A percentile compares a stretch with the other conserved stretches of the same genome.
Evolutionary conservation across 1,284 basidiomycete genomes (phyloP).

Genomic region (Grifola frondosa): DNA sequence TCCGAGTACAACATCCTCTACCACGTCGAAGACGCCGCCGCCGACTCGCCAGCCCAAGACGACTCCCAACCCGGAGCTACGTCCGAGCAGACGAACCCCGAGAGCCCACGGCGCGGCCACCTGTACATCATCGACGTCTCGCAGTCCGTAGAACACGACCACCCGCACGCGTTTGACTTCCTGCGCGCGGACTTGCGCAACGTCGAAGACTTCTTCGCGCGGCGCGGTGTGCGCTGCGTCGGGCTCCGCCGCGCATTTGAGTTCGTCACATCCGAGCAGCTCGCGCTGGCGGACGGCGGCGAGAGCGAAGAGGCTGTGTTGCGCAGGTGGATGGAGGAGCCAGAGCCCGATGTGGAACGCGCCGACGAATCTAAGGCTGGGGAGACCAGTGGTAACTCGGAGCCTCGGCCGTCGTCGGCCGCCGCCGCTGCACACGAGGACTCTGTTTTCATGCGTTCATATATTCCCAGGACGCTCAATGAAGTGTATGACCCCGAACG

Average conservation of each 20-base stretch:
- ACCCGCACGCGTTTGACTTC: constrained; percentile 95
- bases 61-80: neutral
- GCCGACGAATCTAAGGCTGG: constrained; percentile 24
- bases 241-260: constrained; percentile 87
- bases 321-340: constrained; percentile 50
- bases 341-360: constrained; percentile 26
- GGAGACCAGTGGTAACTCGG: constrained; percentile 21
- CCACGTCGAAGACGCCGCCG: constrained; percentile 47
- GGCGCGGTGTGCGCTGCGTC: constrained; percentile 74
- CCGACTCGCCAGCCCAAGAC: neutral
- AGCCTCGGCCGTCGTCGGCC: constrained; percentile 19
- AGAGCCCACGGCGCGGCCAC: constrained; percentile 42
- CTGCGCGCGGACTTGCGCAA: constrained; percentile 91
- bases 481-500: constrained; percentile 93
- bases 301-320: constrained; percentile 45
- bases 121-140: constrained; percentile 98
- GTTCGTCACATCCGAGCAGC: constrained; percentile 71
- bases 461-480: constrained; percentile 90
- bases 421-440: constrained; percentile 61
- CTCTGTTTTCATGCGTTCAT: constrained; percentile 83
- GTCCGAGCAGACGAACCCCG: neutral
- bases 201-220: constrained; percentile 88
- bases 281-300: constrained; percentile 20
- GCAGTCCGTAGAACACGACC: constrained; percentile 98
- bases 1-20: constrained; percentile 98